Conservation (phyloP, 2,329 filamentous ascomycete genomes). For the Fusarium irregulare region DNA sequence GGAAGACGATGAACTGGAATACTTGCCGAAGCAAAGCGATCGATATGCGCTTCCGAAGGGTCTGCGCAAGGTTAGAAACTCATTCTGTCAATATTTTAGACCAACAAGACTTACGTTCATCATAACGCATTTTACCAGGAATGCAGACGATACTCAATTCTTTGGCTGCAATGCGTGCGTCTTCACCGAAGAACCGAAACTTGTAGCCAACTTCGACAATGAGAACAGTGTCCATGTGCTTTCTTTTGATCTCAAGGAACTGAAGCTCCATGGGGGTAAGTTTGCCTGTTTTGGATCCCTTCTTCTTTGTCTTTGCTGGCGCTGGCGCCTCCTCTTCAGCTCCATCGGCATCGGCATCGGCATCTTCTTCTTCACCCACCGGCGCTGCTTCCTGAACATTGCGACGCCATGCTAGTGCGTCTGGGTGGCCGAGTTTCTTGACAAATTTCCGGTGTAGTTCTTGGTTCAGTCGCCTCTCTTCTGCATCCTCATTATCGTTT, state of each 20-base stretch:
- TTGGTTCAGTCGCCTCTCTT: constrained; percentile 68
- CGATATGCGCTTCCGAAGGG: constrained; percentile 89
- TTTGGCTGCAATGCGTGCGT: constrained; percentile 88
- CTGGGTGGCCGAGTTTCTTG: constrained; percentile 87
- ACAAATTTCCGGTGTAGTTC: constrained; percentile 87
- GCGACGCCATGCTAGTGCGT: constrained; percentile 77
- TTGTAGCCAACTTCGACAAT: constrained; percentile 98
- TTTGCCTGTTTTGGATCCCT: constrained; percentile 76
- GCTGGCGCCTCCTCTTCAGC: constrained; percentile 59
- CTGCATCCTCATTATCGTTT: constrained; percentile 62
- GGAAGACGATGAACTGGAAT: constrained; percentile 92
- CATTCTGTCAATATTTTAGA: neutral
- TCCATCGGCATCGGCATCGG: constrained; percentile 69
- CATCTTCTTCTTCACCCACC: constrained; percentile 69
- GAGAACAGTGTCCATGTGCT: constrained; percentile 88
- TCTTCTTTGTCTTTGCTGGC: constrained; percentile 68
- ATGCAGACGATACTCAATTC: constrained; percentile 96
- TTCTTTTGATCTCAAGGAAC: constrained; percentile 91
- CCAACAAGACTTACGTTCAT: constrained; percentile 73
- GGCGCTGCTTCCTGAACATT: constrained; percentile 66
- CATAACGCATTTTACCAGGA: constrained; percentile 92
- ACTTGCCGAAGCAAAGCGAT: constrained; percentile 93
- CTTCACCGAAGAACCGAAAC: constrained; percentile 96
- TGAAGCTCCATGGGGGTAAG: constrained; percentile 95
- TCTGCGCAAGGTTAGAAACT: constrained; percentile 57